Base-by-base conservation (phyloP, 805 yeast genomes). In the Wickerhamiella nectarea region DNA sequence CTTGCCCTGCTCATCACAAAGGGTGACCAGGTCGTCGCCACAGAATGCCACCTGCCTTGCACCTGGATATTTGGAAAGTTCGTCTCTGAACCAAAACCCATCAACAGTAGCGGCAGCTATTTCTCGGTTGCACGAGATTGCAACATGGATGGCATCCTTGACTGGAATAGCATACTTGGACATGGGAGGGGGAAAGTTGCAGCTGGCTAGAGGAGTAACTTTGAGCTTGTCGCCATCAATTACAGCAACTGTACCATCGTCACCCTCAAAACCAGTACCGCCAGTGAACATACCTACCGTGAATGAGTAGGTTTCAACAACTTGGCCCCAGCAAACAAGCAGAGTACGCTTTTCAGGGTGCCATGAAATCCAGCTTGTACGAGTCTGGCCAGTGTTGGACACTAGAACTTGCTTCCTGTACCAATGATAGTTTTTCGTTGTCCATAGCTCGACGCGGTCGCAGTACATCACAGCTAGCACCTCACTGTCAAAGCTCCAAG, bases 101-200 rank as follows among this genome's bases (percentile, higher is more conserved):
- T 14, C 3, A 26, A 8, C 17, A 47, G 48, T 8, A 17, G 43
- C 15, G 24, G 34, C 19, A 1, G 36, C 38, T 3, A 37, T 12
- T n/a, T 17, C 10, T 3, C n/a, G 14, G n/a, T 57, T 50, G 42
- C 70, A 72, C 58, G 80, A 84, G 9, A 77, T 72, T 0, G 94
- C 80, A 35, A 74, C 72, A 54, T 80, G 84, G 17, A 69, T 58
- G 6, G 85, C 75, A 45, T 74, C 74, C 1, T 64, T 67, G 7
- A 66, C 67, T 8, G 70, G 73, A 41, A 84, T 60, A 39, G 77
- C 82, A 46, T 93, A 70, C 56, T 71, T 79, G 19, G 83, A 71
- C 57, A 84, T 75, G 35, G 99, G 99, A 0, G 99, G 99, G 3
- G 99, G 99, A 9, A 85, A 89, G 57, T 78, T 85, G 1, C 95